Conservation (phyloP, 2,329 filamentous ascomycete species). For the Scolecobasidium constrictum region DNA sequence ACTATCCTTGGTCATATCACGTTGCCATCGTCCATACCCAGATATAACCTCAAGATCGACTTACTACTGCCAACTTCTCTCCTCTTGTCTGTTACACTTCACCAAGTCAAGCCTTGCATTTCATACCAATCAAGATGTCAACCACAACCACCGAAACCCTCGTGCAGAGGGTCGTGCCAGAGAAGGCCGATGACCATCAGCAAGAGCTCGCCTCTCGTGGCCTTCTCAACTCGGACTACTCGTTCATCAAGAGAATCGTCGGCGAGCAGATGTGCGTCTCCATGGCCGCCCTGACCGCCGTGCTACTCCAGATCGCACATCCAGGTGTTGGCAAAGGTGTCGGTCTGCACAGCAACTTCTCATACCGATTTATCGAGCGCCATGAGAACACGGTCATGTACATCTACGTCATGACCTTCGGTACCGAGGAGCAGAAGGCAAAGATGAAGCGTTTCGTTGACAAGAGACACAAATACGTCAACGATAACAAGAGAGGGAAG, state of each 20-base stretch:
- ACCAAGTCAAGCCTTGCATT: too few relatives aligned
- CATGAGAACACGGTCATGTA: conserved; percentile 1
- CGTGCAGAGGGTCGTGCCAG: background rate
- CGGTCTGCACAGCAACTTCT: conserved; percentile 1
- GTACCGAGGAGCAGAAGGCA: conserved; percentile 8
- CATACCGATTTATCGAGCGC: background rate
- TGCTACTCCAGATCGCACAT: conserved; percentile 1
- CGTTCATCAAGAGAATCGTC: background rate
- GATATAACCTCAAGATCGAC: too few relatives aligned
- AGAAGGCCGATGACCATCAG: background rate
- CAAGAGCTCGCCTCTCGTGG: background rate
- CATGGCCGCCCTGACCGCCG: background rate
- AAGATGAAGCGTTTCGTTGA: conserved; percentile 11
- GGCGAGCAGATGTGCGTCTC: background rate
- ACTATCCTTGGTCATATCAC: too few relatives aligned
- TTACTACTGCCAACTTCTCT: too few relatives aligned
- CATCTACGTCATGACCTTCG: conserved; percentile 13
- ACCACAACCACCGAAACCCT: background rate
- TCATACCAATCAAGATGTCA: too few relatives aligned
- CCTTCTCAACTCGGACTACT: background rate
- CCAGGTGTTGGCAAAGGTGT: conserved; percentile 4
- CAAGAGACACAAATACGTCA: conserved; percentile 11
- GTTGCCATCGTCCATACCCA: too few relatives aligned
- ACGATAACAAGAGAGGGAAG: conserved; percentile 2
- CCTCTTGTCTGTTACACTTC: too few relatives aligned